Percentiles rank a stretch among this genome's conserved stretches.
Conservation (phyloP, 73 alveolate genomes). For the Paramecium caudatum region DNA sequence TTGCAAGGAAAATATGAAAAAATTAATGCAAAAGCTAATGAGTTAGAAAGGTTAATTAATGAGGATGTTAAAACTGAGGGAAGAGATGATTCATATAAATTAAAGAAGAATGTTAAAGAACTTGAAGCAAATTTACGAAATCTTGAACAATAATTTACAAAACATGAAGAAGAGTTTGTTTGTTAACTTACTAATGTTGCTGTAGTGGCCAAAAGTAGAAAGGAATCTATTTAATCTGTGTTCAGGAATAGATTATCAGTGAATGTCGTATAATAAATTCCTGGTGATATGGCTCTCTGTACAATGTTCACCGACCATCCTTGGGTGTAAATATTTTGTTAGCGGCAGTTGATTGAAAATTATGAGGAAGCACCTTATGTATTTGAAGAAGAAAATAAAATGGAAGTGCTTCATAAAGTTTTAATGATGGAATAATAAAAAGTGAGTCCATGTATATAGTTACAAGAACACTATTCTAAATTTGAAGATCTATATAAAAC, state of each 20-base stretch:
- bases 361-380: conserved; percentile 33
- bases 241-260: not conserved
- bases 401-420: conserved; percentile 35
- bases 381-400: conserved; percentile 24
- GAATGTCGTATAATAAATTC: not conserved
- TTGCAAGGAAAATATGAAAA: conserved; percentile 29
- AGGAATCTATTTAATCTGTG: not conserved
- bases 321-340: conserved; percentile 22
- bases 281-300: conserved; percentile 44
- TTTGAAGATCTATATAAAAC: conserved; percentile 13
- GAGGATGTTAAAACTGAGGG: conserved; percentile 56
- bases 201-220: not conserved
- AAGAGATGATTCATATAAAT: conserved; percentile 36
- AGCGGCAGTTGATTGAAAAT: not conserved
- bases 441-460: not conserved
- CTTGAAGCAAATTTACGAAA: not conserved
- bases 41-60: conserved; percentile 41
- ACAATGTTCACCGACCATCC: conserved; percentile 50
- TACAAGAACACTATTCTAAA: not conserved
- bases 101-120: conserved; percentile 53
- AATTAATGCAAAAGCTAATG: conserved; percentile 3
- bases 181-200: conserved; percentile 43
- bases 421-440: conserved; percentile 14
- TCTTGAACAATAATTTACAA: conserved; percentile 6
- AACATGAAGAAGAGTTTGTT: conserved; percentile 55